These are phyloP conservation scores for Medicago arabica DNA, from an alignment of 306 rosid species.

Conservation along the genomic window DNA sequence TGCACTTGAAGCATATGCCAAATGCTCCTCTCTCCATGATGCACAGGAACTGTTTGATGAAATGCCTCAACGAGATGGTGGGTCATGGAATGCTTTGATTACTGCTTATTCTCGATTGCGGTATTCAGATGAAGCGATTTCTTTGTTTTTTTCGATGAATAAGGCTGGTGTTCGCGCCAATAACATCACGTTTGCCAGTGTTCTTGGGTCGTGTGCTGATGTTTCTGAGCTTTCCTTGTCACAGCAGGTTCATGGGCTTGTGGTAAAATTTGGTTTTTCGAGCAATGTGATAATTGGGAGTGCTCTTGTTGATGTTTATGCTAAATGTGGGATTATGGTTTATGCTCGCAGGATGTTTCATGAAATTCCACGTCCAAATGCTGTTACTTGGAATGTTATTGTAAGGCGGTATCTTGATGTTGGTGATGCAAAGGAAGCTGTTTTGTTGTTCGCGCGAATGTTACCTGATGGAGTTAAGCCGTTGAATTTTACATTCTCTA, in stretches of 20 bases:
- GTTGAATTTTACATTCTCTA: constrained; percentile 63
- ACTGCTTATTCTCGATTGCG: constrained; percentile 53
- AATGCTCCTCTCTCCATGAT: constrained; percentile 65
- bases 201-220: constrained; percentile 63
- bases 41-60: constrained; percentile 74
- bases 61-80: constrained; percentile 77
- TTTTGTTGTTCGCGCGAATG: constrained; percentile 64
- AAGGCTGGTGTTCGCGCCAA: constrained; percentile 48
- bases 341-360: constrained; percentile 65
- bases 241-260: constrained; percentile 62
- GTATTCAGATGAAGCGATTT: constrained; percentile 45
- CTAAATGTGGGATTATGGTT: constrained; percentile 56
- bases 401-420: constrained; percentile 74
- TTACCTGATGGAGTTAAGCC: constrained; percentile 50
- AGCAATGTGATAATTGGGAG: constrained; percentile 65
- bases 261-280: constrained; percentile 56
- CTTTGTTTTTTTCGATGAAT: constrained; percentile 52
- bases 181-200: constrained; percentile 58
- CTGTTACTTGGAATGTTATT: constrained; percentile 77
- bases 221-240: constrained; percentile 47
- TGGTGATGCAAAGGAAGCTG: constrained; percentile 57
- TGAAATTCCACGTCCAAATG: constrained; percentile 66
- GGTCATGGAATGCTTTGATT: constrained; percentile 74
- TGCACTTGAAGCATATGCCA: constrained; percentile 65
- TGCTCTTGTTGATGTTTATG: constrained; percentile 78